phyloP scores from a whole-genome alignment of 2,329 filamentous ascomycete species.

The Colletotrichum abscissum region DNA sequence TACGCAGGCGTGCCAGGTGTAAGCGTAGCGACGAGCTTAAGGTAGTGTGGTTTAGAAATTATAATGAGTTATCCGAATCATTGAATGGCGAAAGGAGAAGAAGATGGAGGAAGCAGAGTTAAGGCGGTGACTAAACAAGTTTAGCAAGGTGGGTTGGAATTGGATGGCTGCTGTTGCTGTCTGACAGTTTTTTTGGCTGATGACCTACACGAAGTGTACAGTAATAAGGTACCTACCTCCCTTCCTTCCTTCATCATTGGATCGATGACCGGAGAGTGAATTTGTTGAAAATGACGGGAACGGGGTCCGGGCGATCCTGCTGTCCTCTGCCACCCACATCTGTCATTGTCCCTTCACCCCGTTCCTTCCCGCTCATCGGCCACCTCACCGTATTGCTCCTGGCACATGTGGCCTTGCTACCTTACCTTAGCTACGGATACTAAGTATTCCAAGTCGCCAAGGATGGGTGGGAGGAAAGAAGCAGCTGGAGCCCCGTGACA shows the following conservation, averaged over 20 bases:
- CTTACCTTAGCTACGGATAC: neutral
- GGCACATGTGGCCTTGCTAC: no score
- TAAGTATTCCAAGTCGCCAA: no score
- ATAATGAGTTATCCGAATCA: neutral
- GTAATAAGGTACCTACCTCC: neutral
- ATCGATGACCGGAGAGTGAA: neutral
- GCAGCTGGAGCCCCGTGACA: constrained; percentile 25
- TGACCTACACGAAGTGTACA: no score
- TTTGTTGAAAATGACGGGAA: neutral
- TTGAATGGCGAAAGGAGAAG: constrained; percentile 25
- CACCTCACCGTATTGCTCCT: no score
- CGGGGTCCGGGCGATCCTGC: neutral
- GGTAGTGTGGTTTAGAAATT: neutral
- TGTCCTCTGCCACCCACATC: neutral
- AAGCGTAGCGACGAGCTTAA: constrained; percentile 8
- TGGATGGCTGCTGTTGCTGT: neutral
- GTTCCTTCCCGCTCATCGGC: neutral
- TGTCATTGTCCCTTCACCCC: neutral
- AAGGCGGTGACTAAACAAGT: neutral
- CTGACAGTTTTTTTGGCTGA: neutral
- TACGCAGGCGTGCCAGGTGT: neutral
- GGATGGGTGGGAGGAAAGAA: constrained; percentile 6
- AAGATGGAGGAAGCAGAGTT: constrained; percentile 13
- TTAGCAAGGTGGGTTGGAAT: neutral
- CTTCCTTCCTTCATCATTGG: neutral